These are phyloP conservation scores for Xylaria castorea DNA, from an alignment of 495 filamentous ascomycete genomes.

Conservation along the genomic window DNA sequence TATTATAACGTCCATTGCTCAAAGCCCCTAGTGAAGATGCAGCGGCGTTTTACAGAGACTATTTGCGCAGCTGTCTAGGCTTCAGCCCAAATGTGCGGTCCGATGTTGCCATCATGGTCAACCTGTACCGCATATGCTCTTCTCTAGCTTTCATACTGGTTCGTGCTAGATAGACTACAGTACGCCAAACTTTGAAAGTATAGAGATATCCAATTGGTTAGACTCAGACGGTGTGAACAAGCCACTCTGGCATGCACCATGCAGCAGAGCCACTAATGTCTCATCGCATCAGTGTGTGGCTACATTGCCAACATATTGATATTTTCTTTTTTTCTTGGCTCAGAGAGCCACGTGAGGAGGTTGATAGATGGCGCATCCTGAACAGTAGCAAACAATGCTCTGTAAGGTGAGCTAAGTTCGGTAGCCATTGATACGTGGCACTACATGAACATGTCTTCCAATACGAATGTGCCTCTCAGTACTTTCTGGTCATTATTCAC, in stretches of 20 bases:
- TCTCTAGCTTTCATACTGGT: background rate
- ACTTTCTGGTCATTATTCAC: background rate
- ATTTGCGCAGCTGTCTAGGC: background rate
- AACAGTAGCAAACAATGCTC: too few species aligned
- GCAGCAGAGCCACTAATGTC: background rate
- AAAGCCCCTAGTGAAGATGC: too few species aligned
- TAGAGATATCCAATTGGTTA: background rate
- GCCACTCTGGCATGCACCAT: background rate
- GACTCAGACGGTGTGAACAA: background rate
- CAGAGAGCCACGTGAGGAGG: background rate
- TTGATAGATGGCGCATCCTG: background rate
- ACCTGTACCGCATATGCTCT: background rate
- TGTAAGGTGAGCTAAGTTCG: background rate
- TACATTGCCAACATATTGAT: background rate
- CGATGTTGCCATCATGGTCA: background rate
- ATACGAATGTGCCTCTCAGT: background rate
- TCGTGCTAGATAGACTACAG: background rate
- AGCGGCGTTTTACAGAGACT: too few species aligned
- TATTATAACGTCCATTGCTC: background rate
- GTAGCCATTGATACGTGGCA: background rate
- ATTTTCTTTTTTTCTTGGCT: background rate
- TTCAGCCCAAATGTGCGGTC: background rate
- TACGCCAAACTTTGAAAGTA: background rate
- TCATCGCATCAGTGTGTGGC: background rate
- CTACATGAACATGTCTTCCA: background rate